Conservation (phyloP, 2,329 filamentous ascomycete genomes). For the Colletotrichum spaethianum region DNA sequence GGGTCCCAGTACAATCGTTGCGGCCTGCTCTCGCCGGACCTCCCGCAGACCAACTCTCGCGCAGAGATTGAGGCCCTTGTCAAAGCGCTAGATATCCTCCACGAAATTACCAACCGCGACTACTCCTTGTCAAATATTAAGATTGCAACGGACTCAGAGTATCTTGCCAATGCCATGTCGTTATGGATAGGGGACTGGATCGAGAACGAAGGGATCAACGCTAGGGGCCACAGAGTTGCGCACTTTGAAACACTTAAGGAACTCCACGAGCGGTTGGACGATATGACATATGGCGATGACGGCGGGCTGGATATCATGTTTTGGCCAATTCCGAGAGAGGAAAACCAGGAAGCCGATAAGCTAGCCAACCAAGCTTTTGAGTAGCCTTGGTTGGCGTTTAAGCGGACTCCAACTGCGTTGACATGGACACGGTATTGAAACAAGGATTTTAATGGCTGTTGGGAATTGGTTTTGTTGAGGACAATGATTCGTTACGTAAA, state of each 20-base stretch:
- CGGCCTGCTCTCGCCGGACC: constrained; percentile 13
- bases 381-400: background rate
- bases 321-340: constrained; percentile 40
- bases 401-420: background rate
- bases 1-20: constrained; percentile 43
- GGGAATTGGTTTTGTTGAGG: too few species aligned
- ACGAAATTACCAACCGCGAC: background rate
- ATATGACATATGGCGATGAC: constrained; percentile 40
- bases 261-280: constrained; percentile 35
- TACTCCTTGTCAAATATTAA: constrained; percentile 18
- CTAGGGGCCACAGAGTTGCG: constrained; percentile 15
- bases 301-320: constrained; percentile 40
- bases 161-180: constrained; percentile 40
- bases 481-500: too few species aligned
- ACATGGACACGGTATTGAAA: too few species aligned
- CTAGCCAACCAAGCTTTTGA: constrained; percentile 35
- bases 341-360: constrained; percentile 40
- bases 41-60: constrained; percentile 38
- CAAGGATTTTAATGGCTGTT: too few species aligned
- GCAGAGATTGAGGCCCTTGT: constrained; percentile 45
- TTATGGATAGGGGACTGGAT: constrained; percentile 42
- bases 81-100: constrained; percentile 34
- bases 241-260: constrained; percentile 34
- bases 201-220: constrained; percentile 30
- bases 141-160: constrained; percentile 42